These are phyloP conservation scores for Daldinia childiae DNA, from an alignment of 495 filamentous ascomycete genomes.

Conservation along the genomic window DNA sequence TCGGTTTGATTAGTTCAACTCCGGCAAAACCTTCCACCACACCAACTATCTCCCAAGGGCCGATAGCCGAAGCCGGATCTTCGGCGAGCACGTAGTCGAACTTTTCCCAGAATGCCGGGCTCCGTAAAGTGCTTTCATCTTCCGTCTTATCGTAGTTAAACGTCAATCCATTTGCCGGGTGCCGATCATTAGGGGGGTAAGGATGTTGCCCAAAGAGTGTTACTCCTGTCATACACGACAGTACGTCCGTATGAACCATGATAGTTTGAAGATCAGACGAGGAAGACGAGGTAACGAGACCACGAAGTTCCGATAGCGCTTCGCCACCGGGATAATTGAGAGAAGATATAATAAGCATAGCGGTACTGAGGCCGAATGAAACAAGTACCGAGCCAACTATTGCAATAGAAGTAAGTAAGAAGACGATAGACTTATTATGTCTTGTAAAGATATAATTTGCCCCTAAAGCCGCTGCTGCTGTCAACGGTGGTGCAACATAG, in stretches of 20 bases:
- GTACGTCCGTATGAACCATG: conserved; percentile 80
- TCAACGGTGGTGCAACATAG: conserved; percentile 83
- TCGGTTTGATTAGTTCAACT: conserved; percentile 68
- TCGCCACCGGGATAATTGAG: conserved; percentile 91
- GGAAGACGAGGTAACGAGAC: conserved; percentile 53
- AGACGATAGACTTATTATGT: conserved; percentile 65
- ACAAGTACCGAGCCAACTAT: conserved; percentile 66
- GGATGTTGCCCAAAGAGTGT: conserved; percentile 79
- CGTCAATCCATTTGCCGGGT: conserved; percentile 32
- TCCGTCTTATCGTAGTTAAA: conserved; percentile 71
- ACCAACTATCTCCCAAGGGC: conserved; percentile 76
- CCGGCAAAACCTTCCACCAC: conserved; percentile 77
- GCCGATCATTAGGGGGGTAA: conserved; percentile 26
- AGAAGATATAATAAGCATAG: conserved; percentile 74
- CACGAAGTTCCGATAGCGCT: conserved; percentile 66
- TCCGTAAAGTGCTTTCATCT: conserved; percentile 61
- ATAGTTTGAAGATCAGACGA: conserved; percentile 47
- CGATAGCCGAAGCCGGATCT: conserved; percentile 61
- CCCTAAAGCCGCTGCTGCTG: conserved; percentile 77
- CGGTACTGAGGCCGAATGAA: conserved; percentile 66
- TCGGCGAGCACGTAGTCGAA: conserved; percentile 87
- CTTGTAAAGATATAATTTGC: conserved; percentile 79
- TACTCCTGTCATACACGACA: conserved; percentile 92
- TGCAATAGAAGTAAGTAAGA: conserved; percentile 63
- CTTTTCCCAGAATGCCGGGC: conserved; percentile 76